Conservation (phyloP, 1,284 basidiomycete species). For the Fomitopsis palustris region DNA sequence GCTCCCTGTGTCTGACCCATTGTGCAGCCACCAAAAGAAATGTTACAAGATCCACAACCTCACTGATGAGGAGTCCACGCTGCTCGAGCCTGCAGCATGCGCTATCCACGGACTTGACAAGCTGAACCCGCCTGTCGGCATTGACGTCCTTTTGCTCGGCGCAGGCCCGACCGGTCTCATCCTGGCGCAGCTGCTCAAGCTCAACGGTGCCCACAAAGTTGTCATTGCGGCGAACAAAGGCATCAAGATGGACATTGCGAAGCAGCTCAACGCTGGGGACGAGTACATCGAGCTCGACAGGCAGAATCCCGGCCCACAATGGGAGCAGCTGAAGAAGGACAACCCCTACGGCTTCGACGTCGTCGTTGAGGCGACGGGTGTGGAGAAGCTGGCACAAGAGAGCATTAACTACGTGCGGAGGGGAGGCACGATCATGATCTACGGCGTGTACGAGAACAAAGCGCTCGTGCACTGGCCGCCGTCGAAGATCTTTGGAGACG, state of each 20-base stretch:
- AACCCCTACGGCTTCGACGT: constrained; percentile 87
- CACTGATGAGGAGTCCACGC: constrained; percentile 82
- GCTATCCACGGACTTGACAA: constrained; percentile 89
- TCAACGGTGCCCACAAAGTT: constrained; percentile 75
- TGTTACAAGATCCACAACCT: constrained; percentile 84
- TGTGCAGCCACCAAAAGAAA: constrained; percentile 56
- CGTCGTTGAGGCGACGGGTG: constrained; percentile 86
- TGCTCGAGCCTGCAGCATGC: constrained; percentile 87
- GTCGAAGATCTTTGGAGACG: constrained; percentile 81
- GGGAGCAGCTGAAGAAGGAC: constrained; percentile 73
- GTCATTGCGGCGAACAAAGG: constrained; percentile 83
- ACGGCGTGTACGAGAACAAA: constrained; percentile 72
- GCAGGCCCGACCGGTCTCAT: constrained; percentile 82
- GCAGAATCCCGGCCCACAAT: constrained; percentile 71
- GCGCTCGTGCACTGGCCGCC: constrained; percentile 83
- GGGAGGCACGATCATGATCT: constrained; percentile 72
- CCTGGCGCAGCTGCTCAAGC: constrained; percentile 80
- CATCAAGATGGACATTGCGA: constrained; percentile 82
- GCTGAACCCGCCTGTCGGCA: constrained; percentile 71
- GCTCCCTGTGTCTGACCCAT: neutral
- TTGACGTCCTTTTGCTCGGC: constrained; percentile 75
- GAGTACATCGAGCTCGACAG: constrained; percentile 84
- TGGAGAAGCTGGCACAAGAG: constrained; percentile 76
- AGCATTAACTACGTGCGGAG: constrained; percentile 82
- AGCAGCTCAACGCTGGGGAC: constrained; percentile 71